phyloP scores from a whole-genome alignment of 495 filamentous ascomycete genomes.

The Pseudoneurospora amorphoporcata region DNA sequence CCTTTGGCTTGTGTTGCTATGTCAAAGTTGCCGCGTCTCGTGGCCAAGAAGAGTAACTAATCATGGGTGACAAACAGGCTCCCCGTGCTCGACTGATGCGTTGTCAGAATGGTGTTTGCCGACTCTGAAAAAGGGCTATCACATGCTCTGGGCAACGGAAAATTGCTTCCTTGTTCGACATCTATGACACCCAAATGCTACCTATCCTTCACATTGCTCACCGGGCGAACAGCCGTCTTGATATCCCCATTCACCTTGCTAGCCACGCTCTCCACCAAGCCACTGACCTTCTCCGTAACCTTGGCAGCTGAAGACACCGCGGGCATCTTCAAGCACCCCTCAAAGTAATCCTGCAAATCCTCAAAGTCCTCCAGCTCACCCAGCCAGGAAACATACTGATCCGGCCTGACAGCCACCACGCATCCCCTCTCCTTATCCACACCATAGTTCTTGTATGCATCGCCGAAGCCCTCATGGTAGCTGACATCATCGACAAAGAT shows the following conservation, averaged over 20 bases:
- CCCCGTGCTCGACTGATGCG: constrained; percentile 10
- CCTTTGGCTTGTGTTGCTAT: constrained; percentile 18
- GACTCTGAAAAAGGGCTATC: constrained; percentile 6
- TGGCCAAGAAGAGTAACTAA: not conserved
- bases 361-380: constrained; percentile 45
- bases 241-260: not conserved
- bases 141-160: not conserved
- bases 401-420: constrained; percentile 45
- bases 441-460: constrained; percentile 54
- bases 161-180: not conserved
- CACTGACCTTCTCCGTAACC: not conserved
- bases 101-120: constrained; percentile 16
- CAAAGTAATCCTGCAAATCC: constrained; percentile 29
- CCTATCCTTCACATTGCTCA: no score
- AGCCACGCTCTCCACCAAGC: not conserved
- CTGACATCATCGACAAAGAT: constrained; percentile 54
- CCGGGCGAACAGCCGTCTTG: no score
- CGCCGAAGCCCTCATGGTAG: constrained; percentile 49
- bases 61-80: constrained; percentile 1
- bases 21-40: not conserved
- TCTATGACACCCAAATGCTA: no score
- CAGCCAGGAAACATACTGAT: constrained; percentile 53
- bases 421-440: constrained; percentile 50
- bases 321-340: constrained; percentile 20
- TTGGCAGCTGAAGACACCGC: not conserved